Percentiles rank a stretch among this genome's conserved stretches.
Conservation (phyloP, 2,329 filamentous ascomycete species). For the Ophiostoma populinum region DNA sequence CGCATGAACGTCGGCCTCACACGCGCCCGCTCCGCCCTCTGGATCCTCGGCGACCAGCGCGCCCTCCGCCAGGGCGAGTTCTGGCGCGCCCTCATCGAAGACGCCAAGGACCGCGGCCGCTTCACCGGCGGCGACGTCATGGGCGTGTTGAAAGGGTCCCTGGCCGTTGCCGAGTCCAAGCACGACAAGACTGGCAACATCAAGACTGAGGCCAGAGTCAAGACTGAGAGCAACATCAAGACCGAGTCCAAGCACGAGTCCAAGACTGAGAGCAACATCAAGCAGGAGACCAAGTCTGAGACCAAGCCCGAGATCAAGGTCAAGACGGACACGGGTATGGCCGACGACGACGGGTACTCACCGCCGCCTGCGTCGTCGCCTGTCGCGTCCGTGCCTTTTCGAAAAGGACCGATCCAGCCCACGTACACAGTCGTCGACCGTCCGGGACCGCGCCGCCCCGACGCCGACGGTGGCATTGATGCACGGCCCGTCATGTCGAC, state of each 20-base stretch:
- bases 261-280: neutral
- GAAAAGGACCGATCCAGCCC: slow-evolving; percentile 9
- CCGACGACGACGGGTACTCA: slow-evolving; percentile 8
- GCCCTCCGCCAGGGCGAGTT: slow-evolving; percentile 77
- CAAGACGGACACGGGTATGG: too few species aligned
- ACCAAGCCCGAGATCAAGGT: too few species aligned
- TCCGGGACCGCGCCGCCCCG: slow-evolving; percentile 3
- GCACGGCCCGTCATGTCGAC: too few species aligned
- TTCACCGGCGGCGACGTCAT: slow-evolving; percentile 55
- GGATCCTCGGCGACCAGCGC: slow-evolving; percentile 85
- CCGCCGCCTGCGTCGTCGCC: slow-evolving; percentile 7
- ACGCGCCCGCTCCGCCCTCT: slow-evolving; percentile 87
- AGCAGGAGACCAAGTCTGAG: too few species aligned
- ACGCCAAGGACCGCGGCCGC: slow-evolving; percentile 55
- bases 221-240: neutral
- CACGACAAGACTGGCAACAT: too few species aligned
- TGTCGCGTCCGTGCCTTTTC: neutral
- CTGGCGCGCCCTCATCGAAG: slow-evolving; percentile 73
- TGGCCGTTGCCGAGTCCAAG: slow-evolving; percentile 16
- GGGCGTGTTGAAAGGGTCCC: slow-evolving; percentile 25
- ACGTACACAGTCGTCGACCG: slow-evolving; percentile 10
- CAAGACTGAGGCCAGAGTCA: slow-evolving; percentile 12
- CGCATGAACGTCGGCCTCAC: slow-evolving; percentile 99
- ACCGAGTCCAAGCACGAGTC: neutral
- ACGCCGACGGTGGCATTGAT: slow-evolving; percentile 15